Conservation (phyloP, 257 asterid species). For the Ilex asprella region DNA sequence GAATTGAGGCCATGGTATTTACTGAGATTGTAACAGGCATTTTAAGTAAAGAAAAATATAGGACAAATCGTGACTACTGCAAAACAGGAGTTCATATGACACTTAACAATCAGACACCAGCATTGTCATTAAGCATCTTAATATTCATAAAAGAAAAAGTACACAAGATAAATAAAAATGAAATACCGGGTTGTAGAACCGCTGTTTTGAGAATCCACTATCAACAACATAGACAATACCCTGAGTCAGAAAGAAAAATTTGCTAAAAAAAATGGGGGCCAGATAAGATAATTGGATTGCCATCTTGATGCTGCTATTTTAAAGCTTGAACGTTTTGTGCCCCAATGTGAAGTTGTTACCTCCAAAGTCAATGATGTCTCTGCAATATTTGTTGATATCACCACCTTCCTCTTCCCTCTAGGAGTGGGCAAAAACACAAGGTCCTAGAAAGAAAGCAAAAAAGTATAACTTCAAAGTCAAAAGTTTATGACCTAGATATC, state of each 20-base stretch:
- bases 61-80: too few relatives aligned
- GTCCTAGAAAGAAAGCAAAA: slow-evolving; percentile 40
- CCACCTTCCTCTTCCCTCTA: slow-evolving; percentile 91
- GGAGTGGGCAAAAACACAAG: slow-evolving; percentile 91
- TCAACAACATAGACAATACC: slow-evolving; percentile 92
- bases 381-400: slow-evolving; percentile 91
- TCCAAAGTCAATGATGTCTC: slow-evolving; percentile 98
- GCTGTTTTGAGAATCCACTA: slow-evolving; percentile 91
- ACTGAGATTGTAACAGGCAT: too few relatives aligned
- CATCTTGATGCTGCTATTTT: slow-evolving; percentile 2
- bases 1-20: too few relatives aligned
- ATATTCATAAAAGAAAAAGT: not conserved
- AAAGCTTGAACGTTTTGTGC: not conserved
- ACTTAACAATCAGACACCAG: too few relatives aligned
- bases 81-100: too few relatives aligned
- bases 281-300: slow-evolving; percentile 16
- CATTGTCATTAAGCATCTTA: not conserved
- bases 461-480: slow-evolving; percentile 1
- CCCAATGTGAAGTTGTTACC: slow-evolving; percentile 29
- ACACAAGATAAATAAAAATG: slow-evolving; percentile 6
- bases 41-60: too few relatives aligned
- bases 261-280: not conserved
- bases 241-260: slow-evolving; percentile 32
- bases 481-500: not conserved
- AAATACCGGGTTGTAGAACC: slow-evolving; percentile 84